A percentile compares a stretch with the other conserved stretches of the same genome.
Conservation (phyloP, 495 filamentous ascomycete species). For the Penicillium cataractarum region DNA sequence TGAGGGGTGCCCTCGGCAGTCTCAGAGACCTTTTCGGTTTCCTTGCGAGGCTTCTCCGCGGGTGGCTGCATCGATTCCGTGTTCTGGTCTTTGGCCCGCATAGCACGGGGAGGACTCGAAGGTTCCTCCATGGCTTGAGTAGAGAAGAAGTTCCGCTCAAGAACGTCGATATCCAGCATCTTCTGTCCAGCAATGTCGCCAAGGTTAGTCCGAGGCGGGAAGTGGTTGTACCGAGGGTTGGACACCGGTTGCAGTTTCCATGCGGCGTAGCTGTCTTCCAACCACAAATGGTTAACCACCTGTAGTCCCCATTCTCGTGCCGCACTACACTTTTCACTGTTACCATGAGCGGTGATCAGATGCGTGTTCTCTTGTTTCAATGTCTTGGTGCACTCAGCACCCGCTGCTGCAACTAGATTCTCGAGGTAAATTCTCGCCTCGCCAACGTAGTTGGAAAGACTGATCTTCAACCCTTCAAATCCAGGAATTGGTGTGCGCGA, state of each 20-base stretch:
- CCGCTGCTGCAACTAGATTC: conserved; percentile 80
- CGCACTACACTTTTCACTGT: conserved; percentile 88
- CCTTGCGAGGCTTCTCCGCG: conserved; percentile 22
- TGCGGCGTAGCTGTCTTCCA: conserved; percentile 94
- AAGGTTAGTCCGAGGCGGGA: conserved; percentile 86
- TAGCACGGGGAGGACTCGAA: conserved; percentile 30
- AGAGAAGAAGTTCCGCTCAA: conserved; percentile 61
- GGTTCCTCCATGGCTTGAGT: conserved; percentile 31
- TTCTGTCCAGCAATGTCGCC: conserved; percentile 92
- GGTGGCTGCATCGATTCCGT: conserved; percentile 27
- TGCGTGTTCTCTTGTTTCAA: conserved; percentile 95
- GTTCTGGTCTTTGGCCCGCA: conserved; percentile 45
- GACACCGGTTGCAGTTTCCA: conserved; percentile 71
- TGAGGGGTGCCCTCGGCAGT: conserved; percentile 34
- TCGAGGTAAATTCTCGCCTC: conserved; percentile 94
- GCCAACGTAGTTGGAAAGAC: conserved; percentile 92
- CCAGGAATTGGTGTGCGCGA: conserved; percentile 74
- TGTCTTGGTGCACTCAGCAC: conserved; percentile 86
- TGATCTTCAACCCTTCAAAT: conserved; percentile 76
- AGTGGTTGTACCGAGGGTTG: conserved; percentile 73
- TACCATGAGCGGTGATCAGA: conserved; percentile 84
- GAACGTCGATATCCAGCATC: conserved; percentile 57
- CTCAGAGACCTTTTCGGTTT: conserved; percentile 19
- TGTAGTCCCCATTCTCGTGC: conserved; percentile 90
- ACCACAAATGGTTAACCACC: conserved; percentile 93